Conservation (phyloP, 169 alveolate genomes). For the Ichthyophthirius multifiliis region DNA sequence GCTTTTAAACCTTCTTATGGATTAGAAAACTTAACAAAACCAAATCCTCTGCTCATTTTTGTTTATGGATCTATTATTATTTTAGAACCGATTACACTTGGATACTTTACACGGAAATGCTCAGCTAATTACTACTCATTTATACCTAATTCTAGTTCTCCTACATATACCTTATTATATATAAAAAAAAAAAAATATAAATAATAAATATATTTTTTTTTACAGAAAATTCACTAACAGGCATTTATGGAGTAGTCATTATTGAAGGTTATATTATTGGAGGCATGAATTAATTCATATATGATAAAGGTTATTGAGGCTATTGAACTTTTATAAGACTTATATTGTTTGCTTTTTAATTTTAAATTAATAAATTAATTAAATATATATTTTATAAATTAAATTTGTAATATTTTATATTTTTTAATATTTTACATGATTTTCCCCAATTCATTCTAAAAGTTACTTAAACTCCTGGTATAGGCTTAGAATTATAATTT, state of each 20-base stretch:
- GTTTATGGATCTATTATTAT: conserved; percentile 59
- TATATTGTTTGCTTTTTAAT: neutral
- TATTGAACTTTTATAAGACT: neutral
- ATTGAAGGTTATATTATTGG: too few relatives aligned
- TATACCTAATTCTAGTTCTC: conserved; percentile 52
- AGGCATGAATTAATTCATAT: too few relatives aligned
- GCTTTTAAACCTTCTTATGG: conserved; percentile 61
- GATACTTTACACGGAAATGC: conserved; percentile 39
- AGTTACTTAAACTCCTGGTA: conserved; percentile 48
- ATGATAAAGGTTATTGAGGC: too few relatives aligned
- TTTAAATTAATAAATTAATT: neutral
- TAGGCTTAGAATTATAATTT: conserved; percentile 41
- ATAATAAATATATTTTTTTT: neutral
- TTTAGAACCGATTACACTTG: conserved; percentile 49
- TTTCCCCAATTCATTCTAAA: conserved; percentile 58
- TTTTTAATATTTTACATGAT: conserved; percentile 6
- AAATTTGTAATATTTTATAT: too few relatives aligned
- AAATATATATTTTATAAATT: neutral
- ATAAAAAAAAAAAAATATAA: neutral
- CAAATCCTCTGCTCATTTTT: conserved; percentile 58
- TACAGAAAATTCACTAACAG: neutral
- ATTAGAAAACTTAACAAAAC: conserved; percentile 62
- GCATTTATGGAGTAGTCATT: too few relatives aligned
- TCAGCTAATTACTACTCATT: conserved; percentile 36
- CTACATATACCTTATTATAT: conserved; percentile 44